These are phyloP conservation scores for Spathaspora sp. DNA, from an alignment of 1,139 yeast genomes.

Conservation along the genomic window DNA sequence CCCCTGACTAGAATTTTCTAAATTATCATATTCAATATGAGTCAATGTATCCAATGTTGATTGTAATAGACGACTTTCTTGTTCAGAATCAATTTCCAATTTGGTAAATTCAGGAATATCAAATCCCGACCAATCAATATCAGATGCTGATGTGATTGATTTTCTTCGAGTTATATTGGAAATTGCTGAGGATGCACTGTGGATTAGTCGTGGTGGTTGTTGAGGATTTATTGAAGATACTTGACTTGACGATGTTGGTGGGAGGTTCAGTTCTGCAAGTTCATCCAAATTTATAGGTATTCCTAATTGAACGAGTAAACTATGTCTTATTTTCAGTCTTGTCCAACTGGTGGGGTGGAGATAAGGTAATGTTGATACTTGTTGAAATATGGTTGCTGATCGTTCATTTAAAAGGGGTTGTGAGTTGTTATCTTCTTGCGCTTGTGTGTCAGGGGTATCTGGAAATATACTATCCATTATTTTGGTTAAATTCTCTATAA, in stretches of 20 bases:
- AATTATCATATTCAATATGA: conserved; percentile 34
- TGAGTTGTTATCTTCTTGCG: neutral
- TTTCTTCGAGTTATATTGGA: conserved; percentile 15
- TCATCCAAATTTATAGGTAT: conserved; percentile 62
- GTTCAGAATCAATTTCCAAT: conserved; percentile 22
- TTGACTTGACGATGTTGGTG: neutral
- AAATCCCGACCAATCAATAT: conserved; percentile 34
- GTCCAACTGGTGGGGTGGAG: conserved; percentile 59
- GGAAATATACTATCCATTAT: conserved; percentile 25
- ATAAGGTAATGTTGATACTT: conserved; percentile 41
- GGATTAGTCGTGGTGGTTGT: conserved; percentile 1
- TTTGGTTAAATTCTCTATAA: conserved; percentile 17
- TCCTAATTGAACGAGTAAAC: conserved; percentile 54
- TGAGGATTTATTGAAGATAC: conserved; percentile 2
- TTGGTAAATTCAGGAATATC: conserved; percentile 26
- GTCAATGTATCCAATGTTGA: conserved; percentile 30
- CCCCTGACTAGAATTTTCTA: conserved; percentile 32
- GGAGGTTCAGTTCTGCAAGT: conserved; percentile 16
- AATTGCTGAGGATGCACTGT: conserved; percentile 2
- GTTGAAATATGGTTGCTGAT: conserved; percentile 28
- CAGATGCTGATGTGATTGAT: conserved; percentile 24
- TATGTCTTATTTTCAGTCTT: conserved; percentile 55
- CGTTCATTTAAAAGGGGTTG: conserved; percentile 23
- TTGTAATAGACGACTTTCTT: conserved; percentile 17
- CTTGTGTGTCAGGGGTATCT: neutral